phyloP scores from a whole-genome alignment of 2,329 filamentous ascomycete genomes.

The Saccharata proteae region DNA sequence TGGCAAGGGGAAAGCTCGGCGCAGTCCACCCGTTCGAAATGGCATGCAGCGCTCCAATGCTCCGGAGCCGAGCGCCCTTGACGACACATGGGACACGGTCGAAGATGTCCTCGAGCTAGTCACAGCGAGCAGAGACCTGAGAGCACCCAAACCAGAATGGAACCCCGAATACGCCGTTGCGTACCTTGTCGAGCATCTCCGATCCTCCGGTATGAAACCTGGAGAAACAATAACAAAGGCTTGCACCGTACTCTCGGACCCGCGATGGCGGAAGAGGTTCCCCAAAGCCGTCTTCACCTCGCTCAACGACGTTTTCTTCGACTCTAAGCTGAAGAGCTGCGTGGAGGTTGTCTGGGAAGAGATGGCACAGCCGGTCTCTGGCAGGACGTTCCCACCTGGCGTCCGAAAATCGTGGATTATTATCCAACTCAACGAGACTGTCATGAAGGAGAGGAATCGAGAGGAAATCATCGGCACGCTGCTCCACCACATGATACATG shows the following conservation, averaged over 20 bases:
- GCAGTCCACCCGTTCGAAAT: too few relatives aligned
- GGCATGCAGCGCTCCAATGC: too few relatives aligned
- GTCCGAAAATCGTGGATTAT: conserved; percentile 21
- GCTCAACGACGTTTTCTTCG: conserved; percentile 26
- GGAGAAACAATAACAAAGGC: conserved; percentile 13
- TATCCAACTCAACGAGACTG: conserved; percentile 20
- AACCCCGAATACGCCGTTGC: conserved; percentile 31
- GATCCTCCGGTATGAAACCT: conserved; percentile 10
- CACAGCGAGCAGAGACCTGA: too few relatives aligned
- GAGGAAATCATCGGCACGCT: conserved; percentile 24
- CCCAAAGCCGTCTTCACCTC: conserved; percentile 25
- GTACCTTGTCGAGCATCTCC: conserved; percentile 23
- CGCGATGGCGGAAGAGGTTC: conserved; percentile 15
- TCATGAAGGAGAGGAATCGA: conserved; percentile 15
- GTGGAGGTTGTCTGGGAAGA: conserved; percentile 23
- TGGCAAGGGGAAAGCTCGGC: too few relatives aligned
- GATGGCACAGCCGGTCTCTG: conserved; percentile 17
- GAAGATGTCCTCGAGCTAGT: too few relatives aligned
- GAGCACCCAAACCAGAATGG: too few relatives aligned
- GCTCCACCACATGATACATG: conserved; percentile 35
- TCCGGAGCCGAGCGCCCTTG: too few relatives aligned
- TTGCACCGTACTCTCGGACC: conserved; percentile 10
- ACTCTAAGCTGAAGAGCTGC: conserved; percentile 23
- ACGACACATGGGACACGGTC: too few relatives aligned
- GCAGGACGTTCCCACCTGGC: conserved; percentile 24